Base-by-base conservation (phyloP, 345 rosid genomes). In the Aquilaria malaccensis region DNA sequence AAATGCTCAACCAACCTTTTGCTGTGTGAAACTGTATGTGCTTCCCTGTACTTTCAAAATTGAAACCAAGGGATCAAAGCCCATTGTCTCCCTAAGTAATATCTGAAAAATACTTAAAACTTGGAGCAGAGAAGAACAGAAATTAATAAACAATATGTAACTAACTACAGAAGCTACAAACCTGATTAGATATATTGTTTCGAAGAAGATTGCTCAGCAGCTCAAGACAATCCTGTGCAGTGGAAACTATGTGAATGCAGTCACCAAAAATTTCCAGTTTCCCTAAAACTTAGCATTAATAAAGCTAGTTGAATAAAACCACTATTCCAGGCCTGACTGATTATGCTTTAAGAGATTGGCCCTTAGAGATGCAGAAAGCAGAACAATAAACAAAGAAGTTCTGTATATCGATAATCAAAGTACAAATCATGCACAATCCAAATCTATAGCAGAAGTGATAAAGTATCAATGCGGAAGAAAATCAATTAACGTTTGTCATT, bases 181-280 rank as follows among this genome's bases (percentile, higher is more conserved):
- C 99, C 95, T 94, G 99, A 70, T 94, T 90, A 62, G 96, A 94
- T 33, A 81, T 70, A 81, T 83, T 94, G 70, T 66, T 83, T 59
- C 86, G 93, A 32, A 94, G 87, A 75, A 88, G 89, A 76, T 94
- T 94, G 76, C 86, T 94, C 84, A 94, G 71, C 76, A 94, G 76
- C 74, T 88, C 95, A 15, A 94, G 85, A 76, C 96, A 90, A 59
- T 91, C 97, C 99, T 94, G 87, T 41, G 43, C 54, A 78, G 29
- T 30, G 29, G 62, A 13, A 56, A 64, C 43, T 52, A 58, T 4
- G 59, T 65, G 32, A 59, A 58, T 46, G 60, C 15, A 41, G 41
- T 45, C 52, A 43, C 60, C 45, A 63, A 52, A 45, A 11, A 56
- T 55, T 46, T 13, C 66, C 32, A 61, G 33, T 73, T 60, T 47